Evolutionary conservation across 306 rosid genomes (phyloP), one percentile per base, ranked within the genome.

Genomic region (Prosopis cineraria): DNA sequence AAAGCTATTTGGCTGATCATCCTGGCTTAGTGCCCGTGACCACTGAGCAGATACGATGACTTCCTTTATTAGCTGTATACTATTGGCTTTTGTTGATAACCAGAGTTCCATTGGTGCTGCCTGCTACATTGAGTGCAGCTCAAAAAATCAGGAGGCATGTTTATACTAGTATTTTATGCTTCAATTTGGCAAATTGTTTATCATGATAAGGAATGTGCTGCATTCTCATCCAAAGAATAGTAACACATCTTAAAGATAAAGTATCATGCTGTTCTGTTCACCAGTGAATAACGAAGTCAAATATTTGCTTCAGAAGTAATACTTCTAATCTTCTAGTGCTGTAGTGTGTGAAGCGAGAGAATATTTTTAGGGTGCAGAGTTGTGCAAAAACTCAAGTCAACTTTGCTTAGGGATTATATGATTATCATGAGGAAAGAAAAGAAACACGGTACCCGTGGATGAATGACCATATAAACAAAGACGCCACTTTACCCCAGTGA

Each of bases 61-160:
- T 74, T 81, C 71, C 73, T 50, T 52, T 30, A 71, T 22, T 27
- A 70, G 70, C 34, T 80, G 10, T 55, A 22, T 74, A 47, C 22
- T 53, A 5, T 64, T 73, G 78, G 48, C 69, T 75, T 78, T 78
- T 45, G 44, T 79, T 78, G 72, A n/a, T 78, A 73, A 72, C 76
- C 73, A 94, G 97, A 97, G 98, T 0, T 94, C 39, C 91, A 90
- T 92, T 37, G 98, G 96, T 50, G 96, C 94, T 45, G 66, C 86
- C 20, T 90, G 81, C 81, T 94, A 94, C 31, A 83, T 92, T 41
- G 98, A 94, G 79, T 92, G 98, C 88, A 94, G 97, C 85, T 94
- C 98, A 73, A 94, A 94, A 85, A 92, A 97, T 74, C 98, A 94
- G 91, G 97, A 94, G 94, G 98, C 84, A 77, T 37, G 81, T 19